phyloP scores from a whole-genome alignment of 2,329 filamentous ascomycete genomes.

The Spiromastix sp. region DNA sequence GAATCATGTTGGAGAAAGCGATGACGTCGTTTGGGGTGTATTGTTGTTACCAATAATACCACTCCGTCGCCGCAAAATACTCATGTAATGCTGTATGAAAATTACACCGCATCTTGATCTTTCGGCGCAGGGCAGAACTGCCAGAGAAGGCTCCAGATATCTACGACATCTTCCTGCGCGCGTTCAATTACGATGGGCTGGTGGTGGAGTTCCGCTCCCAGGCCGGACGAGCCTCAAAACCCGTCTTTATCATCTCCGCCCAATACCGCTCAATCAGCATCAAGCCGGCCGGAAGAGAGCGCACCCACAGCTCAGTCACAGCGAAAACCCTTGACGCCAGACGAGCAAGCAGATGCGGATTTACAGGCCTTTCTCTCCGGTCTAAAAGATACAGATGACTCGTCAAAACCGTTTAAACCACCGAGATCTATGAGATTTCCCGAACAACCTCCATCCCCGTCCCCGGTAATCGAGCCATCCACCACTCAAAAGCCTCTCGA shows the following conservation, averaged over 20 bases:
- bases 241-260: slow-evolving; percentile 9
- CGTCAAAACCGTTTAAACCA: slow-evolving; percentile 9
- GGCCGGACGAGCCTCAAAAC: slow-evolving; percentile 6
- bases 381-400: slow-evolving; percentile 26
- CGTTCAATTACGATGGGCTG: slow-evolving; percentile 32
- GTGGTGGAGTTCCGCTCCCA: slow-evolving; percentile 29
- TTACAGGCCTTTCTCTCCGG: slow-evolving; percentile 43
- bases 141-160: not conserved
- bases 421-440: slow-evolving; percentile 6
- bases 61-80: no score
- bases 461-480: slow-evolving; percentile 7
- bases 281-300: slow-evolving; percentile 10
- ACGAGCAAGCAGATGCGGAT: slow-evolving; percentile 44
- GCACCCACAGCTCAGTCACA: slow-evolving; percentile 13
- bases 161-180: slow-evolving; percentile 1
- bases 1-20: no score
- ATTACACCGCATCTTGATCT: not conserved
- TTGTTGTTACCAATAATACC: slow-evolving; percentile 1
- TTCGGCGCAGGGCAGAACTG: slow-evolving; percentile 1
- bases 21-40: slow-evolving; percentile 2
- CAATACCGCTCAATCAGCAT: slow-evolving; percentile 6
- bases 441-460: slow-evolving; percentile 6
- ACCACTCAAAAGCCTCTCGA: slow-evolving; percentile 8
- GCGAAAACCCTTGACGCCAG: slow-evolving; percentile 25
- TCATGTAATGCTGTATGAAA: no score